Percentiles rank a stretch among this genome's conserved stretches.
phyloP scores from a whole-genome alignment of 805 yeast genomes.

The Barnettozyma californica region DNA sequence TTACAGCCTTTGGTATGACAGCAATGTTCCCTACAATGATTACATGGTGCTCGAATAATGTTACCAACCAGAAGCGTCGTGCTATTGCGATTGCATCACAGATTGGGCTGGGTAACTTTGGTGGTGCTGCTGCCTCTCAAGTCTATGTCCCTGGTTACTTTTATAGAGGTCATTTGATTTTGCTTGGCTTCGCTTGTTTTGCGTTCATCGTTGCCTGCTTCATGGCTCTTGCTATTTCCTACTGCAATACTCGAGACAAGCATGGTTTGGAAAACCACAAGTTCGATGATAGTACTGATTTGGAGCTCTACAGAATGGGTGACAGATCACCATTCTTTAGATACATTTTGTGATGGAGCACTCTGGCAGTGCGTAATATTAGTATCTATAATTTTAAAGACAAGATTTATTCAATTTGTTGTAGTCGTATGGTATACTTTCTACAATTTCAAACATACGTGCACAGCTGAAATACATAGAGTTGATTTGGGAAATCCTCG shows the following conservation, averaged over 20 bases:
- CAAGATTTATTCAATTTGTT: no score
- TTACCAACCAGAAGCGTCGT: conserved; percentile 32
- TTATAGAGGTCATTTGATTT: conserved; percentile 30
- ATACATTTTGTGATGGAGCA: conserved; percentile 22
- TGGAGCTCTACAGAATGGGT: conserved; percentile 35
- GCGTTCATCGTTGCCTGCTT: conserved; percentile 25
- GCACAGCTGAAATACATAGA: no score
- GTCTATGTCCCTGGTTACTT: conserved; percentile 29
- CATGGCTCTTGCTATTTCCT: conserved; percentile 22
- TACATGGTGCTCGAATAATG: conserved; percentile 35
- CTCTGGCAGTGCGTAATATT: neutral
- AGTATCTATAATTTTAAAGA: no score
- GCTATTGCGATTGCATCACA: conserved; percentile 37
- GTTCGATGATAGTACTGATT: conserved; percentile 25
- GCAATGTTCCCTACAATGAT: conserved; percentile 31
- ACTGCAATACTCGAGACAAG: conserved; percentile 24
- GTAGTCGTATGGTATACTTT: no score
- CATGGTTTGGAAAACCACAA: conserved; percentile 28
- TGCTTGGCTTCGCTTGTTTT: conserved; percentile 29
- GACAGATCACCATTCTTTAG: conserved; percentile 38
- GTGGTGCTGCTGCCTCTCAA: conserved; percentile 33
- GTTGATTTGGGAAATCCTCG: no score
- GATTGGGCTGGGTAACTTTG: conserved; percentile 35
- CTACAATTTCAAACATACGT: no score
- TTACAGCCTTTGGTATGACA: conserved; percentile 29